Conservation (phyloP, 352 stramenopile genomes). For the Phytophthora sp. region DNA sequence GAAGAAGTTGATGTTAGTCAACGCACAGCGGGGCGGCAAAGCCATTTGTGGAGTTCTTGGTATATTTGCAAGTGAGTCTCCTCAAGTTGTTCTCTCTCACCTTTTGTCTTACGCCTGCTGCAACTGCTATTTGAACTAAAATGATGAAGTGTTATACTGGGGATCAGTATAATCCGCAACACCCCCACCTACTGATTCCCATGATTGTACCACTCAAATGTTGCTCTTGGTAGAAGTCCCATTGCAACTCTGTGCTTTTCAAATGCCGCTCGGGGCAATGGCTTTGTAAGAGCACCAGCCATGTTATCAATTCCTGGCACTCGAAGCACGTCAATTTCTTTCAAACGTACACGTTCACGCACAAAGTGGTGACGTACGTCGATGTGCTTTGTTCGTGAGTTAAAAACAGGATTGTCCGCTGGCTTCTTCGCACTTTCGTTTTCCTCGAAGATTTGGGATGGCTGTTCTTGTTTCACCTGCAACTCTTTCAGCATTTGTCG, state of each 20-base stretch:
- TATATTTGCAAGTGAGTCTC: no score
- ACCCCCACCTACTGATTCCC: conserved; percentile 16
- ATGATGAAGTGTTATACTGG: no score
- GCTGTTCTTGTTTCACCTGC: conserved; percentile 7
- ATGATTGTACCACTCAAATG: not conserved
- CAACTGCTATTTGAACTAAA: no score
- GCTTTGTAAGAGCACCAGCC: conserved; percentile 34
- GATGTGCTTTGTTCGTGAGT: conserved; percentile 31
- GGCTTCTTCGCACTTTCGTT: conserved; percentile 32
- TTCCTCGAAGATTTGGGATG: conserved; percentile 27
- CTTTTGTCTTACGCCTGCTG: no score
- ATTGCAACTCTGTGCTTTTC: conserved; percentile 20
- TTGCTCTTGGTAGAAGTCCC: not conserved
- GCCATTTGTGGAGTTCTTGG: no score
- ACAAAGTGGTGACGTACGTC: conserved; percentile 30
- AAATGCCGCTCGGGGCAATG: conserved; percentile 19
- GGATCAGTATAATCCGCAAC: conserved; percentile 6
- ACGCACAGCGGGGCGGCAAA: no score
- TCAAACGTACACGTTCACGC: conserved; percentile 14
- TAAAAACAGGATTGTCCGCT: conserved; percentile 25
- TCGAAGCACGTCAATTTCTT: conserved; percentile 25
- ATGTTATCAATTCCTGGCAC: conserved; percentile 28
- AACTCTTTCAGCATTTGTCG: conserved; percentile 32
- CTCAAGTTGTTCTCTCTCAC: no score
- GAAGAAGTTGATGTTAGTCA: no score